Evolutionary conservation across 106 monocot species (phyloP), one percentile per base, ranked within the genome.

Genomic region (Allium cepa): DNA sequence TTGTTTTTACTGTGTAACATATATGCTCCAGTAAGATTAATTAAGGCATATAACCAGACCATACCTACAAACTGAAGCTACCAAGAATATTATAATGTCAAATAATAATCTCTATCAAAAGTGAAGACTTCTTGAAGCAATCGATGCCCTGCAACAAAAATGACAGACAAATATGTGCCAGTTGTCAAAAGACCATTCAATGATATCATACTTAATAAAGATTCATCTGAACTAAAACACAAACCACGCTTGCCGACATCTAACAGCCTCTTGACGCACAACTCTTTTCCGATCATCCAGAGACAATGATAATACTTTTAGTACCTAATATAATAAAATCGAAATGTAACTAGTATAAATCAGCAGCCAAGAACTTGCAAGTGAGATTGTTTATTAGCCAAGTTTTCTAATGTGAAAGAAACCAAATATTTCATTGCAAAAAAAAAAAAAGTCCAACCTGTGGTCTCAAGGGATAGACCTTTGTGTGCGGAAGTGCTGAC

Each of bases 191-290:
- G 36, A 27, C 47, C 26, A 75, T 64, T 58, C 16, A 5, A 62
- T 8, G 28, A 60, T 26, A 18, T 1, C 60, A 50, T 50, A 16
- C 57, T 13, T 26, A 10, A 8, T 26, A 4, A 46, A 69, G 22
- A 67, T 1, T 9, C 50, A 67, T 9, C 49, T 47, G 17, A 13
- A 36, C 36, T 36, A 3, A 56, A 69, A 55, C 11, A 55, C 76
- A 59, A 13, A 92, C 97, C 97, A 97, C 76, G 97, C 75, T 76
- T 84, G 86, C 11, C 64, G 80, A 68, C 97, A 97, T 85, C 77
- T 87, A 53, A 83, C 83, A 79, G 97, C 92, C 76, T 92, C 97
- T 60, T 77, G 72, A 64, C 92, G 92, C 73, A 97, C 97, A 69
- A 60, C 69, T 50, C 92, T 75, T 79, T 87, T 92, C 51, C 56